Conservation (phyloP, 768 basidiomycete species). For the Rhodocollybia butyracea region DNA sequence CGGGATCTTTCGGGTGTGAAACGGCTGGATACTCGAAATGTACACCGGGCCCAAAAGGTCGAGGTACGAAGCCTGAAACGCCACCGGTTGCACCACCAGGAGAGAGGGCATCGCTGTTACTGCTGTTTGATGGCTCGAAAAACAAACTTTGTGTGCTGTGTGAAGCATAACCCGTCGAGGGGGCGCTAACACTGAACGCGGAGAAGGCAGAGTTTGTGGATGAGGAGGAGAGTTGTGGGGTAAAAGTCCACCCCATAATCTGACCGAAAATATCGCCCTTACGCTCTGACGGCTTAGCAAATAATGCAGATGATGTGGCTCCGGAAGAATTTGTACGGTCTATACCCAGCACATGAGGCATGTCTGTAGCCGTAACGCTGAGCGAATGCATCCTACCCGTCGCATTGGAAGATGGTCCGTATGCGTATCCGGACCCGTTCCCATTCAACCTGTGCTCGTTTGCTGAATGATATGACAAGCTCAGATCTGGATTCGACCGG, state of each 20-base stretch:
- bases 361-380: constrained; percentile 72
- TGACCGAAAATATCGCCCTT: constrained; percentile 56
- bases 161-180: constrained; percentile 1
- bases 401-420: background rate
- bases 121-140: constrained; percentile 16
- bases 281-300: background rate
- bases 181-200: background rate
- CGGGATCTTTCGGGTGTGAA: constrained; percentile 33
- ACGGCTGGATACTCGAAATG: constrained; percentile 54
- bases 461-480: constrained; percentile 14
- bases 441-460: constrained; percentile 13
- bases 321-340: background rate
- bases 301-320: background rate
- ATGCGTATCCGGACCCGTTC: constrained; percentile 10
- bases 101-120: background rate
- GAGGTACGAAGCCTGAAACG: constrained; percentile 28
- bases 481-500: constrained; percentile 64
- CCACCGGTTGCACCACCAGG: background rate
- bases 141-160: constrained; percentile 22
- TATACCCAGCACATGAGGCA: constrained; percentile 34
- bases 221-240: constrained; percentile 28
- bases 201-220: background rate
- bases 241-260: constrained; percentile 58
- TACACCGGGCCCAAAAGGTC: constrained; percentile 67
- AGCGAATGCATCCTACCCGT: constrained; percentile 68